phyloP scores from a whole-genome alignment of 108 stramenopile species.

The Nitzschia putrida region DNA sequence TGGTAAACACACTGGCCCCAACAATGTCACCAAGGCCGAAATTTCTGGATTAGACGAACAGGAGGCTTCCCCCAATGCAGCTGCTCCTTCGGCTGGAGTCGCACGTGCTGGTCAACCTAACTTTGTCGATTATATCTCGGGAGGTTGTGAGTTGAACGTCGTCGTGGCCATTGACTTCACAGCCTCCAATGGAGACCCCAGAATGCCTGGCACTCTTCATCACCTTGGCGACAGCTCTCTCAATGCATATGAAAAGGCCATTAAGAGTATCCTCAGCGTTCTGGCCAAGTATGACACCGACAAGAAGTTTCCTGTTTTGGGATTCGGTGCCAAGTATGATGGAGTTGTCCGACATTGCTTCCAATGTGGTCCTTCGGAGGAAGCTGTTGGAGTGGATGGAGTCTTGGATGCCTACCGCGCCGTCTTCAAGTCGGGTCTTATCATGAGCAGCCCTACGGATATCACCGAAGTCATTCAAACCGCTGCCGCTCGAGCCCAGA shows the following conservation, averaged over 20 bases:
- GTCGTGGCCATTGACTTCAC: slow-evolving; percentile 91
- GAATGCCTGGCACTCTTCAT: slow-evolving; percentile 75
- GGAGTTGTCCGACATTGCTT: slow-evolving; percentile 78
- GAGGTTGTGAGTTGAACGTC: slow-evolving; percentile 58
- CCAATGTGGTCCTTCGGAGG: slow-evolving; percentile 53
- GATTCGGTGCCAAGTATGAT: slow-evolving; percentile 90
- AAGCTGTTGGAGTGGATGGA: slow-evolving; percentile 72
- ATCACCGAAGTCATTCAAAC: slow-evolving; percentile 81
- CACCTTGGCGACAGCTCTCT: slow-evolving; percentile 42
- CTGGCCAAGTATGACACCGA: slow-evolving; percentile 81
- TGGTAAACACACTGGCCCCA: slow-evolving; percentile 33
- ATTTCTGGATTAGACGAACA: slow-evolving; percentile 18
- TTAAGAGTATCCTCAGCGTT: slow-evolving; percentile 58
- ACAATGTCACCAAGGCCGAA: slow-evolving; percentile 29
- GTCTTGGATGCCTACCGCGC: slow-evolving; percentile 71
- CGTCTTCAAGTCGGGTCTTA: slow-evolving; percentile 59
- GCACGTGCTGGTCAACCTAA: slow-evolving; percentile 15
- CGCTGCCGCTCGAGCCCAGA: slow-evolving; percentile 61
- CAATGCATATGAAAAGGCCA: slow-evolving; percentile 82
- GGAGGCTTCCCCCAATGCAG: slow-evolving; percentile 10
- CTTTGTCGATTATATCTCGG: slow-evolving; percentile 57
- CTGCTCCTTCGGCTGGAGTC: slow-evolving; percentile 7
- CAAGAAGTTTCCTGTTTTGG: slow-evolving; percentile 79
- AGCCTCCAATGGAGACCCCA: slow-evolving; percentile 68
- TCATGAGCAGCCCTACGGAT: slow-evolving; percentile 81